phyloP scores from a whole-genome alignment of 1,139 yeast species.

The Debaryomyces singareniensis region DNA sequence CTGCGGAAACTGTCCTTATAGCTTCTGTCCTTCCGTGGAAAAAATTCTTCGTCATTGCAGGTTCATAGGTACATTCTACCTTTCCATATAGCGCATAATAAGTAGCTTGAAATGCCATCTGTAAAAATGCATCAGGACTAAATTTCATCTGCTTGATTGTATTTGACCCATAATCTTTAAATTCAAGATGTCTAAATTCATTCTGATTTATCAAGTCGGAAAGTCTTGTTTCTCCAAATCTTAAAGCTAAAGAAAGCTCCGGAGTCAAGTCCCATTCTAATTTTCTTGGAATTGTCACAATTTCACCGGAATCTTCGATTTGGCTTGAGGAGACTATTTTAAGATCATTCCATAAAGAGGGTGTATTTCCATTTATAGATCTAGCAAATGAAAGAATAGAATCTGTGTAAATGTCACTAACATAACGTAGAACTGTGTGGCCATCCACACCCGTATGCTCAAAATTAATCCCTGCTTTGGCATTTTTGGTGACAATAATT shows the following conservation, averaged over 20 bases:
- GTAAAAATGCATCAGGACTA: constrained; percentile 92
- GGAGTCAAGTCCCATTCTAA: constrained; percentile 82
- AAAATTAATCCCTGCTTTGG: constrained; percentile 88
- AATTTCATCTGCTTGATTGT: constrained; percentile 79
- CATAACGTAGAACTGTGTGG: constrained; percentile 84
- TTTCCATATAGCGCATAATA: constrained; percentile 89
- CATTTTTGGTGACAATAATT: constrained; percentile 82
- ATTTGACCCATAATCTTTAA: constrained; percentile 68
- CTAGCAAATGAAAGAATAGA: constrained; percentile 82
- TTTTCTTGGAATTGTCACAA: constrained; percentile 72
- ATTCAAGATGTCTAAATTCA: constrained; percentile 79
- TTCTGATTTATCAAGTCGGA: constrained; percentile 86
- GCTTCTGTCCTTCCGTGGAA: constrained; percentile 93
- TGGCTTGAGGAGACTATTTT: constrained; percentile 7
- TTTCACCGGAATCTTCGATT: constrained; percentile 14
- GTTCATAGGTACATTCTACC: constrained; percentile 91
- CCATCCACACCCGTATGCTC: constrained; percentile 97
- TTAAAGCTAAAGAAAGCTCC: constrained; percentile 69
- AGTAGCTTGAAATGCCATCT: constrained; percentile 91
- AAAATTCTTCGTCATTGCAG: constrained; percentile 88
- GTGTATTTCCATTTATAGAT: constrained; percentile 74
- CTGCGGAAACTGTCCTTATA: constrained; percentile 73
- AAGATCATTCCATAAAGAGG: constrained; percentile 59
- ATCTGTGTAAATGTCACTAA: constrained; percentile 86
- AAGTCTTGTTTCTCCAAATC: constrained; percentile 87